These are phyloP conservation scores for Penicillium paradoxum DNA, from an alignment of 495 filamentous ascomycete genomes.

Conservation along the genomic window DNA sequence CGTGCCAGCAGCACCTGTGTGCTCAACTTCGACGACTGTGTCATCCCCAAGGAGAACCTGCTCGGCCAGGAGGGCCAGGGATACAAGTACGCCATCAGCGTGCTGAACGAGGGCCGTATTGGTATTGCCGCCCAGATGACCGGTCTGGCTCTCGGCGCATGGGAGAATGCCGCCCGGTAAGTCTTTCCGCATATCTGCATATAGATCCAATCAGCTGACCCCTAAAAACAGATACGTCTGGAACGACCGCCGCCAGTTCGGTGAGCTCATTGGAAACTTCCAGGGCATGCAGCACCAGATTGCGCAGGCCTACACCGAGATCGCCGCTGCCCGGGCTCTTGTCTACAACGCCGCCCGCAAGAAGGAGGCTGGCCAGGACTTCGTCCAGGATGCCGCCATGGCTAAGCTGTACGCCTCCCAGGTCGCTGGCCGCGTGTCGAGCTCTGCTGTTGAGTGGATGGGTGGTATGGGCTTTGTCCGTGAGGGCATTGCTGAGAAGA, in stretches of 20 bases:
- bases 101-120: constrained; percentile 97
- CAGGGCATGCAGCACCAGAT: constrained; percentile 99
- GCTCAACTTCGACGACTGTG: constrained; percentile 95
- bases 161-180: constrained; percentile 88
- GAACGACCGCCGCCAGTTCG: constrained; percentile 98
- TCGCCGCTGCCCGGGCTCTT: constrained; percentile 81
- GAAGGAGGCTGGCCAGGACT: constrained; percentile 96
- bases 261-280: constrained; percentile 86
- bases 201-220: not conserved
- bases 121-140: constrained; percentile 99
- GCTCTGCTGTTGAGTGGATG: constrained; percentile 96
- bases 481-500: constrained; percentile 97
- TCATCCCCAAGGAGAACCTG: constrained; percentile 80
- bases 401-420: constrained; percentile 94
- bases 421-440: constrained; percentile 82
- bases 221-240: constrained; percentile 61
- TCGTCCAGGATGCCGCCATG: constrained; percentile 95
- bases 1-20: constrained; percentile 92
- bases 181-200: constrained; percentile 8
- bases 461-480: constrained; percentile 96
- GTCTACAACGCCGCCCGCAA: constrained; percentile 96
- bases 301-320: constrained; percentile 92
- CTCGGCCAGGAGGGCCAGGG: constrained; percentile 85
- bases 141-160: constrained; percentile 88
- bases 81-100: constrained; percentile 94